Base-by-base conservation (phyloP, 1,139 yeast species). In the Suhomyces maxii region DNA sequence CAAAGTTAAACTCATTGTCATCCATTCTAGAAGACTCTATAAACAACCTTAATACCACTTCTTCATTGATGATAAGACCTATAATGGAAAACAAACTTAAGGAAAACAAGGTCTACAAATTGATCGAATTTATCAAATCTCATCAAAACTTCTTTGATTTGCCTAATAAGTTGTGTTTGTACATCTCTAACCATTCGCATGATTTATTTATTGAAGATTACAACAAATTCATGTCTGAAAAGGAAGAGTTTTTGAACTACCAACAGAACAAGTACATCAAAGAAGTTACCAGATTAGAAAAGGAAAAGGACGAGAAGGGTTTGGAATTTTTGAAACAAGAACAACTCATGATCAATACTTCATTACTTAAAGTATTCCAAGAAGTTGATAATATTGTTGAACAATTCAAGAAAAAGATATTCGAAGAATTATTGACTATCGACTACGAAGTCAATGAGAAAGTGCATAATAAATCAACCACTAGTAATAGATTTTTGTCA, bases 11-110 rank as follows among this genome's bases (percentile, higher is more conserved):
- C 11, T 51, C 67, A 7, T 57, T 63, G 11, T 53, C 64, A 9
- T 68, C 71, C 28, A 75, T 70, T 34, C 59, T 79, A 32, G 80
- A 77, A 46, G 72, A 65, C 34, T 65, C 83, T 26, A 69, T 75
- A 39, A 72, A 69, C 43, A 74, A 76, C 51, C 67, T 83, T 36
- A 77, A 79, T 45, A 69, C 77, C 39, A 76, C 81, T n/a, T 85
- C 91, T 0, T 76, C 89, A 1, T 71, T 84, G 51, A 71, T 86
- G 61, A 78, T 89, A 52, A 82, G 90, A 51, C 98, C 98, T 0
- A 81, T 91, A 7, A 66, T 84, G 45, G 86, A 85, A 42, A 81
- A 82, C 46, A 78, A 82, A 48, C 68, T 74, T 8, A 83, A 81
- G 55, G 88, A 86, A 52, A 69, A 71, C 23, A 82, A 85, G 52